phyloP scores from a whole-genome alignment of 164 flowering plant species.

The Magnolia changhungtana region DNA sequence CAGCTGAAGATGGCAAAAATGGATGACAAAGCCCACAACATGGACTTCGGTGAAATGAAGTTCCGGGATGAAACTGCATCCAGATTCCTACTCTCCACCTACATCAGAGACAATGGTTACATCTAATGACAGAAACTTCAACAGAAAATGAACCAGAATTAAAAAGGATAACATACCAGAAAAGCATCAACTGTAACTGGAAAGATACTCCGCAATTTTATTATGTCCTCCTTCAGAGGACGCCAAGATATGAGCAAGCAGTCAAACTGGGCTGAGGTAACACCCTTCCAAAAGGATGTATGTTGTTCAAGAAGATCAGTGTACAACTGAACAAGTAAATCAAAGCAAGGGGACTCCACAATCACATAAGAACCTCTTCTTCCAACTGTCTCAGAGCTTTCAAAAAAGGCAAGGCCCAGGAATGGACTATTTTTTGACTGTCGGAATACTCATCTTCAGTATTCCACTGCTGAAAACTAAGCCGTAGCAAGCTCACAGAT shows the following conservation, averaged over 20 bases:
- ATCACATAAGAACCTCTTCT: slow-evolving; percentile 45
- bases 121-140: background rate
- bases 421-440: slow-evolving; percentile 17
- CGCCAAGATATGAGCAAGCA: slow-evolving; percentile 46
- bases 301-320: slow-evolving; percentile 61
- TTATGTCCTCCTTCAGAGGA: slow-evolving; percentile 45
- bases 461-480: slow-evolving; percentile 64
- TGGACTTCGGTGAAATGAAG: slow-evolving; percentile 44
- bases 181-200: slow-evolving; percentile 39
- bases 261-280: slow-evolving; percentile 31
- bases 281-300: slow-evolving; percentile 48
- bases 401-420: slow-evolving; percentile 27
- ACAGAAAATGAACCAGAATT: background rate
- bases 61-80: slow-evolving; percentile 24
- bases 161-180: slow-evolving; percentile 35
- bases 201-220: slow-evolving; percentile 37
- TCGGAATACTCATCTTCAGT: slow-evolving; percentile 30
- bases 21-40: slow-evolving; percentile 94
- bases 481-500: slow-evolving; percentile 43
- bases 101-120: slow-evolving; percentile 9
- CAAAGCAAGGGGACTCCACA: slow-evolving; percentile 48
- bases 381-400: slow-evolving; percentile 53
- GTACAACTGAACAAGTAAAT: slow-evolving; percentile 39
- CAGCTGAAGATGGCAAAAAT: slow-evolving; percentile 57
- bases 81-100: slow-evolving; percentile 44